Conservation (phyloP, 2,329 filamentous ascomycete species). For the Penicillium digitatum region DNA sequence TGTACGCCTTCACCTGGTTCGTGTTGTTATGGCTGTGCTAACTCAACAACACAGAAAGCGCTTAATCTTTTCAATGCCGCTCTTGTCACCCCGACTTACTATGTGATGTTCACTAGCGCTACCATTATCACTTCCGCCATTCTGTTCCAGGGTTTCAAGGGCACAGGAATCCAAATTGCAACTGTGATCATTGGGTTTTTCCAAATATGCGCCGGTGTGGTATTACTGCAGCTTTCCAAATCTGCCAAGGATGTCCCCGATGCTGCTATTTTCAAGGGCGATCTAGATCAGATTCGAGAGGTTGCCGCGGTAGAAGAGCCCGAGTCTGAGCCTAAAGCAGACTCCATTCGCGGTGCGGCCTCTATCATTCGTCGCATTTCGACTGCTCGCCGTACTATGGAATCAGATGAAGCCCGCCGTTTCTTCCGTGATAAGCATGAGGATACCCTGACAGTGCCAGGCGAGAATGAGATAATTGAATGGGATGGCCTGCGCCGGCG, state of each 20-base stretch:
- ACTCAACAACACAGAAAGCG: slow-evolving; percentile 69
- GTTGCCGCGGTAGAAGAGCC: slow-evolving; percentile 93
- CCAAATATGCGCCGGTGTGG: slow-evolving; percentile 87
- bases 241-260: slow-evolving; percentile 97
- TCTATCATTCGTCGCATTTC: slow-evolving; percentile 84
- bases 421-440: slow-evolving; percentile 72
- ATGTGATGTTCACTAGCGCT: slow-evolving; percentile 94
- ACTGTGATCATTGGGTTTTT: slow-evolving; percentile 93
- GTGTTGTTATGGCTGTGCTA: not conserved
- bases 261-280: slow-evolving; percentile 82
- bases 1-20: slow-evolving; percentile 56
- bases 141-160: slow-evolving; percentile 90
- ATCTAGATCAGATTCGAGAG: slow-evolving; percentile 90
- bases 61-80: slow-evolving; percentile 95
- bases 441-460: slow-evolving; percentile 68
- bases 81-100: slow-evolving; percentile 95
- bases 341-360: slow-evolving; percentile 86
- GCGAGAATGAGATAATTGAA: slow-evolving; percentile 75
- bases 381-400: slow-evolving; percentile 67
- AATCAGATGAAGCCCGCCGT: slow-evolving; percentile 72
- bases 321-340: slow-evolving; percentile 93
- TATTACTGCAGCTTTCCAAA: slow-evolving; percentile 92
- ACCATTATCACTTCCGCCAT: slow-evolving; percentile 93
- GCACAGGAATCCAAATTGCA: slow-evolving; percentile 71
- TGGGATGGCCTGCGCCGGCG: slow-evolving; percentile 87